Base-by-base conservation (phyloP, 1,139 yeast species). In the Zygoascus meyerae region DNA sequence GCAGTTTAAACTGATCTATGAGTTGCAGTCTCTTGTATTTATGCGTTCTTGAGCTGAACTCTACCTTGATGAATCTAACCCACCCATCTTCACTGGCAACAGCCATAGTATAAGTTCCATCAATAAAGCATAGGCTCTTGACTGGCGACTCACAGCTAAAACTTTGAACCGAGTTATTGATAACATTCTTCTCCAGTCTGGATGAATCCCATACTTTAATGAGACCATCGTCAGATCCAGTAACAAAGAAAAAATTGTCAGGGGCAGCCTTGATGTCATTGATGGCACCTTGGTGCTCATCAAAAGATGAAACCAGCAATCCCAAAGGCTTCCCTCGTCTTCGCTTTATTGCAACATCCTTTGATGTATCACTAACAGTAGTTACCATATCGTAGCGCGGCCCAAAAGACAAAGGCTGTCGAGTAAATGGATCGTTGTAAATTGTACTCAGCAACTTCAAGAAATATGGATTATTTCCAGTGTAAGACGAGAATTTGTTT, bases 161-260 rank as follows among this genome's bases (percentile, higher is more conserved):
- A 0, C 69, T 59, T 31, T 59, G 61, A 6, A 77, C 71, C 0
- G 95, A 75, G 26, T 78, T 72, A 39, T 82, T 79, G 2, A 81
- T 73, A 1, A 81, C 79, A 45, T 81, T 83, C 51, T 75, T 77
- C 48, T 82, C 89, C 39, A 90, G 66, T 49, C 81, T 77, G 11
- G 69, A 61, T 1, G 81, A 67, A 57, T 87, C 95, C 97, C 97
- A 92, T 0, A 92, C 65, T 53, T 79, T 82, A 40, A 92, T 59
- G 2, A 68, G 58, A 0, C 97, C 97, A 42, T 75, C 73, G 40
- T 80, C 83, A 3, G 94, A 85, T 2, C 90, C 95, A 1, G 94
- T 82, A 2, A 87, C 69, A 55, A 92, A 82, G 56, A 78, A 84
- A 35, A 77, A 77, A 16, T 79, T 75, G 38, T 83, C 79, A 0